These are phyloP conservation scores for Sonneratia alba DNA, from an alignment of 345 rosid genomes.

Conservation along the genomic window DNA sequence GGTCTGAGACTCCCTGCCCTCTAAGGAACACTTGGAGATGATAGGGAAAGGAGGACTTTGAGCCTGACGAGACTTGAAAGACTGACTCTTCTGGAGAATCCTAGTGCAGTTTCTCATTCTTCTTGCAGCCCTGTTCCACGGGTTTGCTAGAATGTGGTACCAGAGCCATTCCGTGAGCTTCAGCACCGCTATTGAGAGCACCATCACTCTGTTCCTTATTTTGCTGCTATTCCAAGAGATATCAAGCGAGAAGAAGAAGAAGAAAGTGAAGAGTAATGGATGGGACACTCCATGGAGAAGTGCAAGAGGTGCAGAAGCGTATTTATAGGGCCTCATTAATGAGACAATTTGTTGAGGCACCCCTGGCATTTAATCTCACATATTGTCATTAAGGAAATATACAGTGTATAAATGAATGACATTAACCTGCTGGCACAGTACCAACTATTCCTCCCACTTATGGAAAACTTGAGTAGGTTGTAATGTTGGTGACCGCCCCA, in stretches of 20 bases:
- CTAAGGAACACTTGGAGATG: neutral
- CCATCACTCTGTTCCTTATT: constrained; percentile 23
- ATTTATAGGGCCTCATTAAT: constrained; percentile 25
- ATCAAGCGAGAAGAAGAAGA: constrained; percentile 2
- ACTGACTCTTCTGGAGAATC: constrained; percentile 30
- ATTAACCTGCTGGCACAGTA: neutral
- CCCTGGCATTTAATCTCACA: neutral
- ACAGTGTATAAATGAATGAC: neutral
- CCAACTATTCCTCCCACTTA: neutral
- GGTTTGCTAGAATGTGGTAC: constrained; percentile 43
- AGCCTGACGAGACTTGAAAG: constrained; percentile 19
- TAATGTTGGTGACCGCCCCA: constrained; percentile 36
- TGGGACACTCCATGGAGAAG: constrained; percentile 8
- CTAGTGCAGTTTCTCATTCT: constrained; percentile 44
- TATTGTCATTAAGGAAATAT: neutral
- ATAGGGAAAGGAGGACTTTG: constrained; percentile 11
- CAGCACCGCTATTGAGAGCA: constrained; percentile 32
- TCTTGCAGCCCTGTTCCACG: constrained; percentile 49
- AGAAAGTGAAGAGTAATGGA: neutral
- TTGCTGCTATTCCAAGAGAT: neutral
- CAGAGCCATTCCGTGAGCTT: constrained; percentile 44
- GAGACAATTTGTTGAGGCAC: no score
- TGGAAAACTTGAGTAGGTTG: constrained; percentile 16
- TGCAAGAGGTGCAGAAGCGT: constrained; percentile 1
- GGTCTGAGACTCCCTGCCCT: constrained; percentile 5